A percentile compares a stretch with the other conserved stretches of the same genome.
phyloP scores from a whole-genome alignment of 2,329 filamentous ascomycete genomes.

The Microcera coccophila region DNA sequence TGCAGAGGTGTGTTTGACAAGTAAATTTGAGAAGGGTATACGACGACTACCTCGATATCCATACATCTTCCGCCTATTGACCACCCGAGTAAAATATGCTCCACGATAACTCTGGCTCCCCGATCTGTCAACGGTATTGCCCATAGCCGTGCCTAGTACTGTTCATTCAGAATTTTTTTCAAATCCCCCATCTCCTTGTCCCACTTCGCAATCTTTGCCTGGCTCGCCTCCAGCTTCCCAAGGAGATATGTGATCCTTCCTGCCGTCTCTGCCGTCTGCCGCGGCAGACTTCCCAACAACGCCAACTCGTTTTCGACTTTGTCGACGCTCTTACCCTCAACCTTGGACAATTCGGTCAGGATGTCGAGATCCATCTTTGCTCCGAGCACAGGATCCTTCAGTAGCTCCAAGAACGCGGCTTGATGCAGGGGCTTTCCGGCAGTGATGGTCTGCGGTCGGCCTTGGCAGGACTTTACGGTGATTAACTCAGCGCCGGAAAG shows the following conservation, averaged over 20 bases:
- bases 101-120: not conserved
- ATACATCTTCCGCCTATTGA: not conserved
- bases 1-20: not conserved
- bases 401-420: slow-evolving; percentile 72
- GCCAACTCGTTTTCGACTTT: slow-evolving; percentile 75
- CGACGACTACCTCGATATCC: slow-evolving; percentile 1
- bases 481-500: slow-evolving; percentile 86
- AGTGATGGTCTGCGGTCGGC: slow-evolving; percentile 72
- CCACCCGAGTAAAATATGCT: not conserved
- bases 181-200: slow-evolving; percentile 67
- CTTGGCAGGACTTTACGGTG: slow-evolving; percentile 65
- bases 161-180: slow-evolving; percentile 59
- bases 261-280: slow-evolving; percentile 63
- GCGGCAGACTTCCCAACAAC: slow-evolving; percentile 65
- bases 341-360: slow-evolving; percentile 63
- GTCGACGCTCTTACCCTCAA: slow-evolving; percentile 69
- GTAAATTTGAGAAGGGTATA: slow-evolving; percentile 12
- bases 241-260: slow-evolving; percentile 69
- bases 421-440: slow-evolving; percentile 84
- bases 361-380: slow-evolving; percentile 71
- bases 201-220: slow-evolving; percentile 68
- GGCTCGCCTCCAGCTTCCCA: slow-evolving; percentile 67
- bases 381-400: slow-evolving; percentile 66
- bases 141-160: too few relatives aligned
- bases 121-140: too few relatives aligned